Percentiles rank a stretch among this genome's conserved stretches.
Evolutionary conservation across 2,329 filamentous ascomycete species (phyloP).

Genomic region (Fusarium albidum): DNA sequence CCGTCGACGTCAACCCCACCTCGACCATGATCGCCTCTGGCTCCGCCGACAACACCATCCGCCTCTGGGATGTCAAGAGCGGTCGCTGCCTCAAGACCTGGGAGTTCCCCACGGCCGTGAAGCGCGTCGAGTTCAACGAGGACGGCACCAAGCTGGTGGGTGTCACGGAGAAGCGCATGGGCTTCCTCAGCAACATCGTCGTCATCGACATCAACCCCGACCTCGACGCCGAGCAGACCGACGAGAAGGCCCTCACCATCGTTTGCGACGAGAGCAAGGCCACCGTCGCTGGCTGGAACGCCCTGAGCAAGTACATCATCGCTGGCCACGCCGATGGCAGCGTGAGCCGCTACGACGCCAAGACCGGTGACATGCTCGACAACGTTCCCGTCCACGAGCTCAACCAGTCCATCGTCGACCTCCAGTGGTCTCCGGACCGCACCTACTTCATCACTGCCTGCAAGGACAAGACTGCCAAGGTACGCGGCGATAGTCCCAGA

Average conservation of each 20-base stretch:
- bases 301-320: conserved; percentile 94
- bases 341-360: conserved; percentile 89
- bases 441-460: conserved; percentile 98
- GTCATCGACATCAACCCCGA: conserved; percentile 90
- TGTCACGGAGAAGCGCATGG: conserved; percentile 98
- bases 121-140: conserved; percentile 96
- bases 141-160: conserved; percentile 90
- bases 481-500: conserved; percentile 47
- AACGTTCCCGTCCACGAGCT: conserved; percentile 87
- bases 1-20: conserved; percentile 94
- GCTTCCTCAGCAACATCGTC: conserved; percentile 91
- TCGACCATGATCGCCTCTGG: conserved; percentile 92
- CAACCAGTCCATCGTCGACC: conserved; percentile 83
- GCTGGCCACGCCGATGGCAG: conserved; percentile 96
- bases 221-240: conserved; percentile 81
- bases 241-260: conserved; percentile 85
- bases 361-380: conserved; percentile 85
- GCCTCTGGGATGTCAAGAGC: conserved; percentile 94
- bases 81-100: conserved; percentile 95
- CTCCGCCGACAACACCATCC: conserved; percentile 97
- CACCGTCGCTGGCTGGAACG: conserved; percentile 97
- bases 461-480: conserved; percentile 97
- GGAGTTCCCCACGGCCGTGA: conserved; percentile 97
- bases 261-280: conserved; percentile 96
- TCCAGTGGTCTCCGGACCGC: conserved; percentile 93